Evolutionary conservation across 805 yeast genomes (phyloP).

Genomic region (Sugiyamaella boreocaroliniensis): DNA sequence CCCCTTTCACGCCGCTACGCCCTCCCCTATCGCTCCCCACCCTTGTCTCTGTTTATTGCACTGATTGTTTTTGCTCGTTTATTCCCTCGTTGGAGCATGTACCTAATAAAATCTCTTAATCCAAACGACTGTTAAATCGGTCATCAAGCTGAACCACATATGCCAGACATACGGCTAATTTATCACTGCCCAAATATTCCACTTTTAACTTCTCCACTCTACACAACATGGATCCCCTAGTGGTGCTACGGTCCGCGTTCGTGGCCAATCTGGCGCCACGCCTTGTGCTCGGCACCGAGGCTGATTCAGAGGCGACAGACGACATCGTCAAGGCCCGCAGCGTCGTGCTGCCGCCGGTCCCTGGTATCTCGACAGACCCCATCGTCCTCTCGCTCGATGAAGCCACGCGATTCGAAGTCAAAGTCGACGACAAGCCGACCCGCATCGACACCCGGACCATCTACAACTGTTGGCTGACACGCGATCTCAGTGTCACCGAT

Average conservation of each 20-base stretch:
- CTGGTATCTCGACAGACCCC: slow-evolving; percentile 15
- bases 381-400: slow-evolving; percentile 35
- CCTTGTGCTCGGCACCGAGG: slow-evolving; percentile 21
- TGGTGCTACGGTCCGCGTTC: slow-evolving; percentile 29
- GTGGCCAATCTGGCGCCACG: slow-evolving; percentile 21
- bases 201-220: background rate
- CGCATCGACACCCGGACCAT: slow-evolving; percentile 47
- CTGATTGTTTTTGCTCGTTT: no score
- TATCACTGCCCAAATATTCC: background rate
- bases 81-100: no score
- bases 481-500: slow-evolving; percentile 70
- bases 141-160: background rate
- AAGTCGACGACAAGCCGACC: slow-evolving; percentile 6
- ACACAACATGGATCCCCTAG: slow-evolving; percentile 25
- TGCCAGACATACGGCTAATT: background rate
- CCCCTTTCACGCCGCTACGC: background rate
- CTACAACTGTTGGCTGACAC: slow-evolving; percentile 70
- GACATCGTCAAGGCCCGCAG: slow-evolving; percentile 35
- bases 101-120: background rate
- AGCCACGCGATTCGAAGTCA: slow-evolving; percentile 44
- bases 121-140: no score
- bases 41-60: background rate
- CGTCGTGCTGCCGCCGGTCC: slow-evolving; percentile 26
- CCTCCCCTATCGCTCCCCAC: background rate
- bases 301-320: slow-evolving; percentile 25